phyloP scores from a whole-genome alignment of 2,329 filamentous ascomycete species.

The Xylaria multiplex region DNA sequence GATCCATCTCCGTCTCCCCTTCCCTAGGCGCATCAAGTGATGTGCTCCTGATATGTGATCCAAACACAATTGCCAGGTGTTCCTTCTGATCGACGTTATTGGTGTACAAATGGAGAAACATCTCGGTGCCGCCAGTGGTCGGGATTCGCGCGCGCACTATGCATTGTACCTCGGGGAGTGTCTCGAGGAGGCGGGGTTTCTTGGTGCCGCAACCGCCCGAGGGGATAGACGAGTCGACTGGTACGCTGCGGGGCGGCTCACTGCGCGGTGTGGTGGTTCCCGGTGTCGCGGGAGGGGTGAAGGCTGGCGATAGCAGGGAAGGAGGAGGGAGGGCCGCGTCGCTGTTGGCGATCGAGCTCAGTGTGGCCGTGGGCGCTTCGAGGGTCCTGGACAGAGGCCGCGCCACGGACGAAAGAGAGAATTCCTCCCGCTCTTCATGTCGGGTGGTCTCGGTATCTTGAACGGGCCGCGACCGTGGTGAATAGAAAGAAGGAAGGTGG shows the following conservation, averaged over 20 bases:
- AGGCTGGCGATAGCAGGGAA: slow-evolving; percentile 87
- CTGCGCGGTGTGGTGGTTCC: slow-evolving; percentile 64
- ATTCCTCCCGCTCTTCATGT: slow-evolving; percentile 48
- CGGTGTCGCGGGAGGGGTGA: slow-evolving; percentile 76
- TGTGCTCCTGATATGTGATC: slow-evolving; percentile 79
- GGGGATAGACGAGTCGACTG: slow-evolving; percentile 68
- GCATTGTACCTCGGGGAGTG: slow-evolving; percentile 87
- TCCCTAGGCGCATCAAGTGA: slow-evolving; percentile 76
- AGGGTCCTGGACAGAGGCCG: slow-evolving; percentile 37
- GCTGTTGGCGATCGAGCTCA: slow-evolving; percentile 24
- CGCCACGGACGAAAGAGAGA: slow-evolving; percentile 50
- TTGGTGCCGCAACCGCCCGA: slow-evolving; percentile 70
- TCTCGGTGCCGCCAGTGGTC: slow-evolving; percentile 89
- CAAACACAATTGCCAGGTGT: slow-evolving; percentile 96
- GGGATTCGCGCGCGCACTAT: slow-evolving; percentile 94
- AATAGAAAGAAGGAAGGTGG: slow-evolving; percentile 60
- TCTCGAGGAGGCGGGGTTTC: slow-evolving; percentile 76
- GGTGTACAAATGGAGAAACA: slow-evolving; percentile 95
- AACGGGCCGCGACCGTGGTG: slow-evolving; percentile 51
- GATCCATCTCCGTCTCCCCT: slow-evolving; percentile 85
- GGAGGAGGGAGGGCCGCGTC: slow-evolving; percentile 57
- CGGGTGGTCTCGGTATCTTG: slow-evolving; percentile 23
- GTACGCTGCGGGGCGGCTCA: slow-evolving; percentile 61
- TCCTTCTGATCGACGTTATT: slow-evolving; percentile 96
- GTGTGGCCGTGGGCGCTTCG: slow-evolving; percentile 19